A percentile compares a stretch with the other conserved stretches of the same genome.
phyloP scores from a whole-genome alignment of 768 basidiomycete species.

The Agaricus blazei region DNA sequence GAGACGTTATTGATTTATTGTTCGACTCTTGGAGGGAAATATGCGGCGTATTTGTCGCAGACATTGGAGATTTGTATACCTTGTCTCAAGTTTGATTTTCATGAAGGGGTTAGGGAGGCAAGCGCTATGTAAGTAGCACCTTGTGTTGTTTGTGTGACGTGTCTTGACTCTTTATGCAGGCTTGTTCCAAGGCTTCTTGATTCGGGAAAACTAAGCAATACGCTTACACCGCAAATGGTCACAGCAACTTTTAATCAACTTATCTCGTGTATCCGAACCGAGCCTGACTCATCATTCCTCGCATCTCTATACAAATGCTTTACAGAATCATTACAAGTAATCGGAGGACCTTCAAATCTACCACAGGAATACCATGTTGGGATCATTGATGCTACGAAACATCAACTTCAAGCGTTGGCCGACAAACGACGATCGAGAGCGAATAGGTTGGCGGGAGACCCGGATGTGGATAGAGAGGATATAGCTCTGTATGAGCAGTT shows the following conservation, averaged over 20 bases:
- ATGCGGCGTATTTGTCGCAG: constrained; percentile 70
- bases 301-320: constrained; percentile 72
- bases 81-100: constrained; percentile 70
- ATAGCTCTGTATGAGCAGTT: constrained; percentile 73
- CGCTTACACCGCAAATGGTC: constrained; percentile 65
- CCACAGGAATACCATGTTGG: constrained; percentile 47
- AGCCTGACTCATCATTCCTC: constrained; percentile 73
- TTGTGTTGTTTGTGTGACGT: not conserved
- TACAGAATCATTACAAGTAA: constrained; percentile 52
- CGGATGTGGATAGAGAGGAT: constrained; percentile 55
- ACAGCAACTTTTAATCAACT: constrained; percentile 63
- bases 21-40: constrained; percentile 58
- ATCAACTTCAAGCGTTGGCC: constrained; percentile 63
- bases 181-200: constrained; percentile 66
- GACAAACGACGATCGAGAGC: constrained; percentile 58
- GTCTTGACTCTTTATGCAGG: constrained; percentile 29
- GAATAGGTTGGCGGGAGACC: constrained; percentile 21
- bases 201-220: constrained; percentile 61
- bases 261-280: constrained; percentile 56
- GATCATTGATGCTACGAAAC: constrained; percentile 65
- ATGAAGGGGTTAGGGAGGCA: constrained; percentile 80
- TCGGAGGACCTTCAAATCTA: constrained; percentile 51
- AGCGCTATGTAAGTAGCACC: constrained; percentile 55
- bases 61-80: constrained; percentile 70
- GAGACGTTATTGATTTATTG: constrained; percentile 83